phyloP scores from a whole-genome alignment of 805 yeast genomes.

The Candida broadrunensis region DNA sequence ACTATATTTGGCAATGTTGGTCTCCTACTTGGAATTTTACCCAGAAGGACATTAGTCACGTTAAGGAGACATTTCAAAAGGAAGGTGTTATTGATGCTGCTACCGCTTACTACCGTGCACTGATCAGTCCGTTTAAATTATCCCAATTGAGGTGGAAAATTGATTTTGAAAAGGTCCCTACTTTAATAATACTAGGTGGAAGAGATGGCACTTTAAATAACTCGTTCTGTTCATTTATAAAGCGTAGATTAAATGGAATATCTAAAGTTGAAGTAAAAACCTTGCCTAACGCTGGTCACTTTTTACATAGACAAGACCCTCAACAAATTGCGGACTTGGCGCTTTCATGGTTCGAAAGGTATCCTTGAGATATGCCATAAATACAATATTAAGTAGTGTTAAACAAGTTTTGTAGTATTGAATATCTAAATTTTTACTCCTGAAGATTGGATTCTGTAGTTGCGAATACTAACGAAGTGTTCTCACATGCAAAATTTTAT shows the following conservation, averaged over 20 bases:
- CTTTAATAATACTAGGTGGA: slow-evolving; percentile 32
- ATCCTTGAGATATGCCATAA: too few species aligned
- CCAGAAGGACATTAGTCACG: slow-evolving; percentile 20
- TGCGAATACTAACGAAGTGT: too few species aligned
- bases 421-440: too few species aligned
- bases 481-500: too few species aligned
- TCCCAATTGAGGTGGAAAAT: slow-evolving; percentile 19
- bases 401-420: too few species aligned
- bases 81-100: slow-evolving; percentile 28
- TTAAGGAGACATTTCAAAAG: slow-evolving; percentile 21
- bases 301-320: slow-evolving; percentile 39
- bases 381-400: too few species aligned
- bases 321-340: slow-evolving; percentile 20
- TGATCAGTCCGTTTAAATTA: slow-evolving; percentile 17
- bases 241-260: slow-evolving; percentile 12
- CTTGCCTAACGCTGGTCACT: slow-evolving; percentile 32
- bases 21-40: slow-evolving; percentile 37
- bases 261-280: slow-evolving; percentile 22
- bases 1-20: slow-evolving; percentile 34
- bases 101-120: slow-evolving; percentile 38
- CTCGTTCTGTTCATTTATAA: slow-evolving; percentile 23
- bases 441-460: too few species aligned
- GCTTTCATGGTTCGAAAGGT: slow-evolving; percentile 24
- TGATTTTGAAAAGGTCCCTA: slow-evolving; percentile 34
- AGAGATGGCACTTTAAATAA: slow-evolving; percentile 38